phyloP scores from a whole-genome alignment of 441 rosid genomes.

The Pelargonium australe region DNA sequence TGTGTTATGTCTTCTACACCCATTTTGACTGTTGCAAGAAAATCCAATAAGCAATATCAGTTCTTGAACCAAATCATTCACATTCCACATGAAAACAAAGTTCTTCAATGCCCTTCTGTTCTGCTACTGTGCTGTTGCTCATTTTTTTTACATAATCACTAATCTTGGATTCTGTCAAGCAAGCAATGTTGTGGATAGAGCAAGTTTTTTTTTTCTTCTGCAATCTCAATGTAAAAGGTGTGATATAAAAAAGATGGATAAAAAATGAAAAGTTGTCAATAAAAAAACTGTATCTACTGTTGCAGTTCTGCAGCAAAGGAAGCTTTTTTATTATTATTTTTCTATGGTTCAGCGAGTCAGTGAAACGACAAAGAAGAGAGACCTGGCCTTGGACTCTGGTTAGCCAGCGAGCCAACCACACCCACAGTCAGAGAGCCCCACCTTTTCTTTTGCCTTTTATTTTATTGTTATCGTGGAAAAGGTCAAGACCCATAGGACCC shows the following conservation, averaged over 20 bases:
- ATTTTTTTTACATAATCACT: background rate
- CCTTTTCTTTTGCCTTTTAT: constrained; percentile 10
- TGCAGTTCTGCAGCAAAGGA: constrained; percentile 17
- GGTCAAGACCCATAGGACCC: constrained; percentile 22
- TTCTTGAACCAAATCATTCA: background rate
- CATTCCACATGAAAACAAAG: background rate
- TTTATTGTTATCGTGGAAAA: constrained; percentile 26
- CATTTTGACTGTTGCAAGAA: too few relatives aligned
- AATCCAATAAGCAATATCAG: background rate
- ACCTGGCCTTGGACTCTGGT: constrained; percentile 11
- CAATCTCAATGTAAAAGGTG: constrained; percentile 40
- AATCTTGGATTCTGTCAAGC: background rate
- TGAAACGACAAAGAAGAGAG: constrained; percentile 36
- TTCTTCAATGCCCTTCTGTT: background rate
- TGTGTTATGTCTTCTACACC: too few relatives aligned
- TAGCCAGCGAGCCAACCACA: background rate
- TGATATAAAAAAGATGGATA: constrained; percentile 10
- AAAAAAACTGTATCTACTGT: constrained; percentile 5
- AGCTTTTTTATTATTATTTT: constrained; percentile 14
- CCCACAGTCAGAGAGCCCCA: background rate
- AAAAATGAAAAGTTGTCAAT: constrained; percentile 12
- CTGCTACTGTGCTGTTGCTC: background rate
- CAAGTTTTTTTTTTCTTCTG: constrained; percentile 34
- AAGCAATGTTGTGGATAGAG: constrained; percentile 21
- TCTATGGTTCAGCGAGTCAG: too few relatives aligned